These are phyloP conservation scores for Cutaneotrichosporon sp. DNA, from an alignment of 1,284 basidiomycete genomes.

Conservation along the genomic window DNA sequence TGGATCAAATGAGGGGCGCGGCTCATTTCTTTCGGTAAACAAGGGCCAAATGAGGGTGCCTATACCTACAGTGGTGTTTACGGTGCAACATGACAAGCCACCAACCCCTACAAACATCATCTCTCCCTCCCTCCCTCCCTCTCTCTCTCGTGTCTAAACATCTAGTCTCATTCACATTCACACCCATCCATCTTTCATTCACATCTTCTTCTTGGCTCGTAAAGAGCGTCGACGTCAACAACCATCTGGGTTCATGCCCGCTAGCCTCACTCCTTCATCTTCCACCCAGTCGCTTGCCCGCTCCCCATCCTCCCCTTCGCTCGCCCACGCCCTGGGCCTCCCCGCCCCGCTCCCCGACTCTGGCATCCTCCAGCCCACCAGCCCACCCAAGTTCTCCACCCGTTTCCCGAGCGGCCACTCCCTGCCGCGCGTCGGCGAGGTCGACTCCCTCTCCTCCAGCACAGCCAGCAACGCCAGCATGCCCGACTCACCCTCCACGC, in stretches of 20 bases:
- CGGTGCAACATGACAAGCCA: neutral
- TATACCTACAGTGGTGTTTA: neutral
- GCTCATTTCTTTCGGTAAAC: conserved; percentile 19
- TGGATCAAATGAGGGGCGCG: conserved; percentile 12
- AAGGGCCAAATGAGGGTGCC: no score
- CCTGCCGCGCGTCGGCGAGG: conserved; percentile 14
- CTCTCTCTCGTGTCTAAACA: conserved; percentile 9
- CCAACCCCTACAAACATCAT: conserved; percentile 9
- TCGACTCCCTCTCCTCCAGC: conserved; percentile 11
- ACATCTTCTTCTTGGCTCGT: neutral
- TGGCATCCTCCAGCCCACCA: conserved; percentile 8
- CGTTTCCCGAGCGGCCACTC: neutral
- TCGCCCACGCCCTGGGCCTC: conserved; percentile 17
- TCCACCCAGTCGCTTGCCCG: neutral
- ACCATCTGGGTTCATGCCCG: conserved; percentile 6
- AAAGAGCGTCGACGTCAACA: neutral
- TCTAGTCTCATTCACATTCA: neutral
- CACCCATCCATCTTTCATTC: neutral
- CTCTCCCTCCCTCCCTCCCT: no score
- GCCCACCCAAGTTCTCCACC: conserved; percentile 7
- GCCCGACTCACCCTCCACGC: conserved; percentile 10
- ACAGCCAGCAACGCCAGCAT: neutral
- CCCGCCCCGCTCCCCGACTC: conserved; percentile 13
- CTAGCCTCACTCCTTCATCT: neutral
- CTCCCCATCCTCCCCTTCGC: conserved; percentile 13